A percentile compares a stretch with the other conserved stretches of the same genome.
phyloP scores from a whole-genome alignment of 2,329 filamentous ascomycete genomes.

The Paecilomyces fulvus region DNA sequence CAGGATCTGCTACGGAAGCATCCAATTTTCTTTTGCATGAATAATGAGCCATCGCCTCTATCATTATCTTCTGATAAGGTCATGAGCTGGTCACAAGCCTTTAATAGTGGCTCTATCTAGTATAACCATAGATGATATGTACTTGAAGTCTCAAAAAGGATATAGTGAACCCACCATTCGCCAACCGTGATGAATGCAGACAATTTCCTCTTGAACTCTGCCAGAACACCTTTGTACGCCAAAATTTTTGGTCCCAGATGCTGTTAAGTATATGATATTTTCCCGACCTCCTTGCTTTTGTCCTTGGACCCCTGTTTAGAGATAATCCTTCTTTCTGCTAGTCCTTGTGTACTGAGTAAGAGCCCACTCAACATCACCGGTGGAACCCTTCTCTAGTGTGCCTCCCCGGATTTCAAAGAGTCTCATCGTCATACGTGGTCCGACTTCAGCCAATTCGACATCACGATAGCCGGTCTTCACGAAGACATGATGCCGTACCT shows the following conservation, averaged over 20 bases:
- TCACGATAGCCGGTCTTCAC: slow-evolving; percentile 85
- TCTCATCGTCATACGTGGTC: slow-evolving; percentile 94
- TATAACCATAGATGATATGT: background rate
- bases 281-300: background rate
- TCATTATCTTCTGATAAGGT: background rate
- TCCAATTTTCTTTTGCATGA: background rate
- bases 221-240: slow-evolving; percentile 1
- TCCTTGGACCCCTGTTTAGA: slow-evolving; percentile 43
- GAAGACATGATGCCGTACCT: slow-evolving; percentile 89
- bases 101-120: background rate
- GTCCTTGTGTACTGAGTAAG: slow-evolving; percentile 93
- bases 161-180: slow-evolving; percentile 10
- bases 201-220: background rate
- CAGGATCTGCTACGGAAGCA: background rate
- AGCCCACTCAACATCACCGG: slow-evolving; percentile 94
- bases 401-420: slow-evolving; percentile 88
- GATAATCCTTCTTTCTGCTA: slow-evolving; percentile 88
- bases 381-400: slow-evolving; percentile 79
- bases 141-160: slow-evolving; percentile 6
- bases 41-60: background rate
- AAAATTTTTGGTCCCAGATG: background rate
- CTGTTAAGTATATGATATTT: slow-evolving; percentile 3
- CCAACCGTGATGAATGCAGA: slow-evolving; percentile 4
- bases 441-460: slow-evolving; percentile 81
- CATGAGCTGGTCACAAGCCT: background rate